Conservation (phyloP, 176 grass and related monocot genomes). For the Dendrocalamus sinicus region DNA sequence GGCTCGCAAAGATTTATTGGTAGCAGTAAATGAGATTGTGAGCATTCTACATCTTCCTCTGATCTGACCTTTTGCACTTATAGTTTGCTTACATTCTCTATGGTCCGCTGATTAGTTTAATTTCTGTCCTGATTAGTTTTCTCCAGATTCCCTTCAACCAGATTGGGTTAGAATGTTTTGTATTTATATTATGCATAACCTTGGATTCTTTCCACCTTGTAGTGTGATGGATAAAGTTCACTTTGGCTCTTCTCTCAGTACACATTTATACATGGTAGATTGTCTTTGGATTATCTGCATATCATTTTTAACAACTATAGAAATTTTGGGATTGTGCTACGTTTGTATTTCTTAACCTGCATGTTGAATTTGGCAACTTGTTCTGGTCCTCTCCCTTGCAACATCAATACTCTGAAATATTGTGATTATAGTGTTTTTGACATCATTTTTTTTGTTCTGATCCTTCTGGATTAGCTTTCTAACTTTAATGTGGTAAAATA, state of each 20-base stretch:
- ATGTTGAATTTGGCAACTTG: neutral
- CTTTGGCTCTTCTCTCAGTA: slow-evolving; percentile 14
- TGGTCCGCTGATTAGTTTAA: neutral
- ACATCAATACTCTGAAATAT: neutral
- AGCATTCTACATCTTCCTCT: slow-evolving; percentile 35
- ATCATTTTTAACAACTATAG: neutral
- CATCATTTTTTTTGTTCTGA: slow-evolving; percentile 8
- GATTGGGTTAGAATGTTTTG: neutral
- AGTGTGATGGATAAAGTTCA: neutral
- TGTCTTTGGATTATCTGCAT: slow-evolving; percentile 7
- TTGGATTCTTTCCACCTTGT: slow-evolving; percentile 15
- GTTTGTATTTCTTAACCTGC: neutral
- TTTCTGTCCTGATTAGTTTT: neutral
- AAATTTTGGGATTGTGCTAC: neutral
- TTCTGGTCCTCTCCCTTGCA: neutral
- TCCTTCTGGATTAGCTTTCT: slow-evolving; percentile 13
- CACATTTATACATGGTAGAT: slow-evolving; percentile 9
- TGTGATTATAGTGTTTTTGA: neutral
- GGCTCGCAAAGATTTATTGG: slow-evolving; percentile 97
- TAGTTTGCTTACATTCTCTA: slow-evolving; percentile 1
- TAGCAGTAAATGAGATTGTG: slow-evolving; percentile 95
- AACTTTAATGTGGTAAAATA: neutral
- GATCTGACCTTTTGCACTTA: slow-evolving; percentile 1
- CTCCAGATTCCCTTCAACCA: neutral
- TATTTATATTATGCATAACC: neutral